A percentile compares a stretch with the other conserved stretches of the same genome.
Conservation (phyloP, 2,329 filamentous ascomycete species). For the Cytospora paraplurivora region DNA sequence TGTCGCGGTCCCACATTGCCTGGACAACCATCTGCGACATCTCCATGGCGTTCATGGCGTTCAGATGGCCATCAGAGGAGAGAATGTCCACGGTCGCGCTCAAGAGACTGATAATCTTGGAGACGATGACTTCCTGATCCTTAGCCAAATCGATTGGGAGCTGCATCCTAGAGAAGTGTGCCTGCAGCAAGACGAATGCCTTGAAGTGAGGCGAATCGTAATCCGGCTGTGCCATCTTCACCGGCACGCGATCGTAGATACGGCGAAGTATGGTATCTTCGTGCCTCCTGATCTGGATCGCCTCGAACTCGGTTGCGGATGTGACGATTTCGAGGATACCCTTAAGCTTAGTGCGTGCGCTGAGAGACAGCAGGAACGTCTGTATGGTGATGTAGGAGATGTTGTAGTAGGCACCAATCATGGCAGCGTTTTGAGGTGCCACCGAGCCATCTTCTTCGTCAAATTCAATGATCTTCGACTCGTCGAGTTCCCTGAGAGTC, state of each 20-base stretch:
- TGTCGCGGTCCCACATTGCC: constrained; percentile 98
- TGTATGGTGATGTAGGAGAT: constrained; percentile 99
- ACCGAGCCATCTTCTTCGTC: constrained; percentile 93
- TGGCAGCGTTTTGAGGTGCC: constrained; percentile 88
- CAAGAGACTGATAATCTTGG: constrained; percentile 82
- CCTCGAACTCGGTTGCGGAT: constrained; percentile 94
- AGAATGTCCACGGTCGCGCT: constrained; percentile 94
- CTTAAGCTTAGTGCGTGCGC: constrained; percentile 89
- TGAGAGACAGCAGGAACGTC: constrained; percentile 91
- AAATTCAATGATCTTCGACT: constrained; percentile 93
- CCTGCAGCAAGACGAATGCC: constrained; percentile 93
- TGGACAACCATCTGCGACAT: constrained; percentile 99
- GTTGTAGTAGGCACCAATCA: constrained; percentile 99
- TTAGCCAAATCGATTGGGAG: constrained; percentile 93
- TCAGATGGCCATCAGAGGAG: constrained; percentile 92
- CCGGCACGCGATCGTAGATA: constrained; percentile 91
- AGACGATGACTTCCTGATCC: constrained; percentile 86
- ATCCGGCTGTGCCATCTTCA: constrained; percentile 86
- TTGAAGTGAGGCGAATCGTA: constrained; percentile 98
- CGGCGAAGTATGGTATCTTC: constrained; percentile 85
- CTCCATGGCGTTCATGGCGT: constrained; percentile 98
- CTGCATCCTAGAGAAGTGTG: constrained; percentile 97
- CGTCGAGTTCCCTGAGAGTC: constrained; percentile 84
- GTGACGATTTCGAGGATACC: constrained; percentile 96
- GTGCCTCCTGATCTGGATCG: constrained; percentile 90